A percentile compares a stretch with the other conserved stretches of the same genome.
These are phyloP conservation scores for Chlorella sp. DNA, from an alignment of 139 green algal genomes.

Conservation along the genomic window DNA sequence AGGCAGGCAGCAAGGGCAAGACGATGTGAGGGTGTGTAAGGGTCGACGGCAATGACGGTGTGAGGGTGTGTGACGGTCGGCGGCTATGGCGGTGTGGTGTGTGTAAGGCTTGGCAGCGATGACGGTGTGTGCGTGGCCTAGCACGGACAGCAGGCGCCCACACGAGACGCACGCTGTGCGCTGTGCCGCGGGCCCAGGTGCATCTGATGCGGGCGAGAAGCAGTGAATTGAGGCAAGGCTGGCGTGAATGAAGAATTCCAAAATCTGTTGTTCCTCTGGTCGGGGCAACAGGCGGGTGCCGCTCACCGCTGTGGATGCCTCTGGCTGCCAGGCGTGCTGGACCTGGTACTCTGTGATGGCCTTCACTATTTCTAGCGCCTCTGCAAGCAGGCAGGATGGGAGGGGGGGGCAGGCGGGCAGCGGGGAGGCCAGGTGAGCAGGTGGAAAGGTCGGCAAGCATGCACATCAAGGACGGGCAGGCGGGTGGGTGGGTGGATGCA, in stretches of 20 bases:
- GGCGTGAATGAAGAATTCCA: no score
- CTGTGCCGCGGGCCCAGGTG: no score
- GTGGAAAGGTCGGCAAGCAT: not conserved
- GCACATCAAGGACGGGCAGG: not conserved
- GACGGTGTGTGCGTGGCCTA: no score
- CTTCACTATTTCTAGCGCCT: not conserved
- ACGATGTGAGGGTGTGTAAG: not conserved
- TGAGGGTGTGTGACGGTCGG: no score
- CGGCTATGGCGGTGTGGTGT: not conserved
- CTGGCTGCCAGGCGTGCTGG: not conserved
- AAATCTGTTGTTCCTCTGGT: no score
- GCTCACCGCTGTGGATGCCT: not conserved
- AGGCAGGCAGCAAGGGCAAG: not conserved
- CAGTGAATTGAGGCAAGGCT: no score
- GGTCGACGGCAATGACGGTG: no score
- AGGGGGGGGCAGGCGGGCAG: not conserved
- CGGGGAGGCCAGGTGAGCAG: not conserved
- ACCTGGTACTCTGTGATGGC: not conserved
- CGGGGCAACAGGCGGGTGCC: no score
- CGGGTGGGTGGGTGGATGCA: not conserved
- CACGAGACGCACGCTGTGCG: no score
- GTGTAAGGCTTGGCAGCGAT: no score
- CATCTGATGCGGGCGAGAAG: no score
- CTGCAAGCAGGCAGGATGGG: not conserved
- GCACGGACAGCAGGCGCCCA: not conserved